Conservation (phyloP, 78 protist species). For the Cavenderia fasciculata region DNA sequence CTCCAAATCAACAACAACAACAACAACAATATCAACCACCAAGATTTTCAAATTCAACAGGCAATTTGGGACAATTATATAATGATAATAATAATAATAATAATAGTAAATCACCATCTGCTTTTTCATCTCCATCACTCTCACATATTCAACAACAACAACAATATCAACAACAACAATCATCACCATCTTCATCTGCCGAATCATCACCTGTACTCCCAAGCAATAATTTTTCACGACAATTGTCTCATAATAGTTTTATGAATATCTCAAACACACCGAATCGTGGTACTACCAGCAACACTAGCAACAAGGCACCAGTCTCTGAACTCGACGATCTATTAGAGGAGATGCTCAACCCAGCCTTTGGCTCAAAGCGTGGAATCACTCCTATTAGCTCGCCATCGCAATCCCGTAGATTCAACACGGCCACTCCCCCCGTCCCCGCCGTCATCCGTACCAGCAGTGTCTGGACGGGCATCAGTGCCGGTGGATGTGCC, state of each 20-base stretch:
- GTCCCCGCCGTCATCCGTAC: constrained; percentile 16
- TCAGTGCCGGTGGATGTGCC: constrained; percentile 78
- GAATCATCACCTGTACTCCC: constrained; percentile 25
- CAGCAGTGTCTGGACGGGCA: constrained; percentile 49
- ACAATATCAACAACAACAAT: constrained; percentile 6
- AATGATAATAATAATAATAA: background rate
- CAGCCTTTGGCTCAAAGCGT: constrained; percentile 58
- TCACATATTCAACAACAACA: background rate
- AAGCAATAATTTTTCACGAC: background rate
- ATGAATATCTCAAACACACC: constrained; percentile 37
- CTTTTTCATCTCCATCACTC: background rate
- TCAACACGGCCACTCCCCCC: background rate
- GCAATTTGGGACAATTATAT: background rate
- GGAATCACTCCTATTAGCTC: constrained; percentile 65
- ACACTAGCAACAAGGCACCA: constrained; percentile 47
- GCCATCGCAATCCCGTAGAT: background rate
- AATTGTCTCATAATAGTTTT: constrained; percentile 35
- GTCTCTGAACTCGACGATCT: constrained; percentile 69
- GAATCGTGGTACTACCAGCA: background rate
- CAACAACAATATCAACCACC: background rate
- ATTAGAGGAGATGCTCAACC: constrained; percentile 64
- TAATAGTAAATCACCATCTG: background rate
- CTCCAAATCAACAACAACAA: background rate
- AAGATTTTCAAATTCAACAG: background rate
- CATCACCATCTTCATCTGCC: background rate